These are phyloP conservation scores for Ogataea paraovalis DNA, from an alignment of 805 yeast genomes.

Conservation along the genomic window DNA sequence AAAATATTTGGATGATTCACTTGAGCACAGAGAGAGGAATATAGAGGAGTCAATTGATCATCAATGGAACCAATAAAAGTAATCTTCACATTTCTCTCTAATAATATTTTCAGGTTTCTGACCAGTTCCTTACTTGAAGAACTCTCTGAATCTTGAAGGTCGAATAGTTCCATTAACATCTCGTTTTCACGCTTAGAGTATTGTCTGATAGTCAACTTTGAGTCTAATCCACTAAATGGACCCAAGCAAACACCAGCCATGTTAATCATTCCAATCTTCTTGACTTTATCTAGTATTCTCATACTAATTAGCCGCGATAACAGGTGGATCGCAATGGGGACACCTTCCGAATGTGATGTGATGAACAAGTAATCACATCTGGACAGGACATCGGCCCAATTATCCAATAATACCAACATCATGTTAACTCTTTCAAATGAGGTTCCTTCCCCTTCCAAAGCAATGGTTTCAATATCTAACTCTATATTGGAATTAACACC, in stretches of 20 bases:
- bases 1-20: slow-evolving; percentile 83
- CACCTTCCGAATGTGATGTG: slow-evolving; percentile 92
- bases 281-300: slow-evolving; percentile 52
- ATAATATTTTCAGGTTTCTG: slow-evolving; percentile 61
- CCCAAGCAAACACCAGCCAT: slow-evolving; percentile 95
- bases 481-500: slow-evolving; percentile 37
- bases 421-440: slow-evolving; percentile 77
- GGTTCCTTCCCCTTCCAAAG: slow-evolving; percentile 89
- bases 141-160: slow-evolving; percentile 73
- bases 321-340: slow-evolving; percentile 80
- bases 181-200: slow-evolving; percentile 84
- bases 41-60: slow-evolving; percentile 91
- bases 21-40: slow-evolving; percentile 77
- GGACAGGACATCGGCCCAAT: slow-evolving; percentile 56
- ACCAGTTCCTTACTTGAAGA: slow-evolving; percentile 64
- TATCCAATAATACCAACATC: slow-evolving; percentile 62
- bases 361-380: slow-evolving; percentile 75
- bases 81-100: slow-evolving; percentile 71
- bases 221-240: slow-evolving; percentile 84
- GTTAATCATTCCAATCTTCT: slow-evolving; percentile 67
- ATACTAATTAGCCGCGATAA: slow-evolving; percentile 43
- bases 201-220: slow-evolving; percentile 74
- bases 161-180: slow-evolving; percentile 80
- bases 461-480: slow-evolving; percentile 70
- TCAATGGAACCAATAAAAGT: slow-evolving; percentile 82